phyloP scores from a whole-genome alignment of 495 filamentous ascomycete genomes.

The Trypethelium eluteriae region DNA sequence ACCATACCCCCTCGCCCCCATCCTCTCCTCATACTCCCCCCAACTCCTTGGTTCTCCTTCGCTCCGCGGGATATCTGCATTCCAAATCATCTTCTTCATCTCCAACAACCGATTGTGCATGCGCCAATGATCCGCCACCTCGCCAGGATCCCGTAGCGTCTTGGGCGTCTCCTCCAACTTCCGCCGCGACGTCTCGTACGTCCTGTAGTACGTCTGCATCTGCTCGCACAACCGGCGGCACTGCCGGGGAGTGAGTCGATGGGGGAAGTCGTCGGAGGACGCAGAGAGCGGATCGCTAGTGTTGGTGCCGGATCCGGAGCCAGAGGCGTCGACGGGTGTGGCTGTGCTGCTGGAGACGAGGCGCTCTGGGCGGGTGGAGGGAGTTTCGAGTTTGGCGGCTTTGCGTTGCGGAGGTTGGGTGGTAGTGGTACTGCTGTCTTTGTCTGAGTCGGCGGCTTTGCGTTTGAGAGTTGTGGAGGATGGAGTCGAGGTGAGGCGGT shows the following conservation, averaged over 20 bases:
- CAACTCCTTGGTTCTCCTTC: conserved; percentile 6
- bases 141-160: neutral
- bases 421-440: neutral
- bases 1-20: neutral
- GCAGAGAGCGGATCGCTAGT: neutral
- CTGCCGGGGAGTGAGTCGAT: neutral
- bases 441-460: neutral
- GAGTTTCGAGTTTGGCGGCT: neutral
- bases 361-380: neutral
- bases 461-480: neutral
- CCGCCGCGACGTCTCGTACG: neutral
- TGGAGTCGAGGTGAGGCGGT: neutral
- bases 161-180: conserved; percentile 6
- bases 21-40: conserved; percentile 10
- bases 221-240: neutral
- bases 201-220: conserved; percentile 2
- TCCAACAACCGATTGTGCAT: conserved; percentile 10
- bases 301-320: neutral
- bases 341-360: neutral
- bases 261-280: neutral
- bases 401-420: neutral
- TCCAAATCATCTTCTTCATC: conserved; percentile 13
- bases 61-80: conserved; percentile 1
- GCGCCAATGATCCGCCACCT: neutral
- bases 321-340: neutral